Base-by-base conservation (phyloP, 495 filamentous ascomycete species). In the Penicillium crystallinum region DNA sequence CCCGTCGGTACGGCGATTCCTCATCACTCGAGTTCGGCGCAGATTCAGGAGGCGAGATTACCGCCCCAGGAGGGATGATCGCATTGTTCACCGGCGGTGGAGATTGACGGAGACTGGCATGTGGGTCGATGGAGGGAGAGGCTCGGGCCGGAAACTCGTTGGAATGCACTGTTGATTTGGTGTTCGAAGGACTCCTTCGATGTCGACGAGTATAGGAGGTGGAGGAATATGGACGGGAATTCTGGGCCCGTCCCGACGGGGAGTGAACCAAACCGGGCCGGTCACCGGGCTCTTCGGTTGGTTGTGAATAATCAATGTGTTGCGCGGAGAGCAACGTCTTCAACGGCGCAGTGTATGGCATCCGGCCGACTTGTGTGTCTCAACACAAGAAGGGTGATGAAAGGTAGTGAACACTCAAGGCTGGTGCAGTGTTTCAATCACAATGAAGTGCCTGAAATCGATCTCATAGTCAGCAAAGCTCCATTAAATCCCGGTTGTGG, bases 331-430 rank as follows among this genome's bases (percentile, higher is more conserved):
- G 90, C 63, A 89, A 91, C 74, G 80, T 76, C 76, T 86, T 85
- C 62, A 83, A 80, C 45, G 91, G 91, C 56, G 91, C 90, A 69
- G 91, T 95, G 80, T 96, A 96, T 77, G 91, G 91, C 91, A 96
- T 96, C 72, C 75, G 71, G 70, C 67, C 73, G 72, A 67, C 63
- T 72, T 77, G 72, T 68, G 71, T 65, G 58, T 57, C 63, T 57
- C 46, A 64, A 71, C 65, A 70, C 69, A 71, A 66, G 65, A 53
- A 64, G 56, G 55, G 33, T 22, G 11, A 22, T 33, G 40, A 45
- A 37, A 41, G 11, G 33, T 33, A 9, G 46, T n/a, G 30, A 35
- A 27, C 38, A 11, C 5, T 31, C 23, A 27, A 7, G 10, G 25
- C 8, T 19, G 34, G 18, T 34, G 48, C 19, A 43, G 46, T 38